These are phyloP conservation scores for Conticribra weissflogii DNA, from an alignment of 108 stramenopile species.

Conservation along the genomic window DNA sequence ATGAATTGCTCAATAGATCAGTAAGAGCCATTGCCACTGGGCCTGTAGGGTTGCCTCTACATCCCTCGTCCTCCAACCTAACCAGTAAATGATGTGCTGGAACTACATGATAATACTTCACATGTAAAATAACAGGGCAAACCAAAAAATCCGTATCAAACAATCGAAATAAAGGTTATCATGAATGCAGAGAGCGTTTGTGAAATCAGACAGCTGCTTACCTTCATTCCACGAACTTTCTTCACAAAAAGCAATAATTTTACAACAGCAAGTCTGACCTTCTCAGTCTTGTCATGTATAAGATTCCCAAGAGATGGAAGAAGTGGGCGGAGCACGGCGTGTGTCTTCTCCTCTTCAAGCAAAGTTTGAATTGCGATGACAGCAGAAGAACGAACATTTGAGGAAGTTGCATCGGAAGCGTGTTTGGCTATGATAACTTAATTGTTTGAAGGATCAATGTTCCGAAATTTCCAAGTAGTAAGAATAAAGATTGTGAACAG, in stretches of 20 bases:
- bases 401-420: constrained; percentile 84
- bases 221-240: constrained; percentile 69
- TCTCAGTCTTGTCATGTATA: constrained; percentile 92
- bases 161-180: too few species aligned
- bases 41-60: constrained; percentile 51
- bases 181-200: too few species aligned
- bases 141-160: too few species aligned
- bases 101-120: constrained; percentile 95
- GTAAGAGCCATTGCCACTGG: constrained; percentile 73
- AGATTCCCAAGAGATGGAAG: constrained; percentile 86
- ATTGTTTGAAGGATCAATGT: constrained; percentile 10
- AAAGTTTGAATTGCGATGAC: constrained; percentile 73
- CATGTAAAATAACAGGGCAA: too few species aligned
- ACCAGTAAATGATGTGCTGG: constrained; percentile 84
- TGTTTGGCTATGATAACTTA: constrained; percentile 82
- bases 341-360: constrained; percentile 74
- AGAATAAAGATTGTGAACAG: neutral
- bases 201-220: too few species aligned
- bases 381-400: constrained; percentile 82
- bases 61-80: constrained; percentile 74
- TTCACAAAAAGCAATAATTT: constrained; percentile 86
- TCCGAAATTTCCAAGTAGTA: neutral
- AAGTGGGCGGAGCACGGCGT: constrained; percentile 84
- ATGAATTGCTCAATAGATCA: constrained; percentile 86
- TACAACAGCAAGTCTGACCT: constrained; percentile 86